phyloP scores from a whole-genome alignment of 1,284 basidiomycete genomes.

The Puccinia coronata region DNA sequence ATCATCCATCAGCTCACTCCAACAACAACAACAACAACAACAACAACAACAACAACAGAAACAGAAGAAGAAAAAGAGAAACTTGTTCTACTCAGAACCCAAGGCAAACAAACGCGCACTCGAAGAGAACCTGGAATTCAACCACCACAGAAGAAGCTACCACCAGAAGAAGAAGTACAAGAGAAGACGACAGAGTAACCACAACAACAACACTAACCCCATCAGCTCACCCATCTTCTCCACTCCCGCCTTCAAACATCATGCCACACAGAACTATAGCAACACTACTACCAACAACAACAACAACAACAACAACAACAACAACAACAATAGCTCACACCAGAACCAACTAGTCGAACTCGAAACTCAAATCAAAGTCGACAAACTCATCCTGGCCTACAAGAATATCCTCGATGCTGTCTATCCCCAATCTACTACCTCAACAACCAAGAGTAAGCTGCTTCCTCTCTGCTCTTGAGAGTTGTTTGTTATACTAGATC shows the following conservation, averaged over 20 bases:
- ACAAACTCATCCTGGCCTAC: constrained; percentile 28
- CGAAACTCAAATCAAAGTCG: constrained; percentile 23
- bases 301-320: background rate
- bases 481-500: too few relatives aligned
- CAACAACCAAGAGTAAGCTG: background rate
- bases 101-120: constrained; percentile 7
- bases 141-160: background rate
- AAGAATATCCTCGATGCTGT: constrained; percentile 36
- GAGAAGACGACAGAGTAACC: background rate
- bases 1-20: constrained; percentile 33
- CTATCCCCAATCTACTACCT: too few relatives aligned
- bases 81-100: constrained; percentile 7
- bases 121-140: background rate
- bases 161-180: background rate
- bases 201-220: background rate
- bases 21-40: background rate
- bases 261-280: background rate
- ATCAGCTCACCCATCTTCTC: constrained; percentile 33
- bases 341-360: background rate
- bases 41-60: background rate
- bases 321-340: background rate
- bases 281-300: too few relatives aligned
- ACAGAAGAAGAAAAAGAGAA: background rate
- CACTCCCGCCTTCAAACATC: background rate
- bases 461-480: too few relatives aligned